Evolutionary conservation across 2,329 filamentous ascomycete genomes (phyloP).

Genomic region (Diaporthe batatas): DNA sequence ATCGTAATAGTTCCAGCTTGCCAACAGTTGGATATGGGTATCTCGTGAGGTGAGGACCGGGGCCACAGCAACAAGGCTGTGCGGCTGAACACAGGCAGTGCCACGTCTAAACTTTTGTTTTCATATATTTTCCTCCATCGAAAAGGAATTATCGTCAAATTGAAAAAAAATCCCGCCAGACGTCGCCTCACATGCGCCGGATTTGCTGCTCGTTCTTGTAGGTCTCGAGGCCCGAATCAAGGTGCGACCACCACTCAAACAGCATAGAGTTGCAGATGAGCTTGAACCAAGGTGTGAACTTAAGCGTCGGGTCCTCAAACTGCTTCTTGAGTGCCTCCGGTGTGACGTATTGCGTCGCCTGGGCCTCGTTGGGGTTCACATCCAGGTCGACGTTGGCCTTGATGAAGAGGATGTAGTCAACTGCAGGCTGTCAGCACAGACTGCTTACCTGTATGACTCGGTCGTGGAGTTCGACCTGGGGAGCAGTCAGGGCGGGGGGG

Average conservation of each 20-base stretch:
- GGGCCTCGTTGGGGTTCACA: conserved; percentile 89
- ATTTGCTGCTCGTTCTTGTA: conserved; percentile 90
- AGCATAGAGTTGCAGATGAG: conserved; percentile 98
- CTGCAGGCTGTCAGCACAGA: conserved; percentile 57
- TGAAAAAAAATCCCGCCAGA: not conserved
- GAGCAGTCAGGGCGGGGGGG: not conserved
- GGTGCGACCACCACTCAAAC: conserved; percentile 95
- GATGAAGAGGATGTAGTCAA: conserved; percentile 99
- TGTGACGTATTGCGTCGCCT: conserved; percentile 86
- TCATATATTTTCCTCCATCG: not conserved
- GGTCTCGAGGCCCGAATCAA: conserved; percentile 84
- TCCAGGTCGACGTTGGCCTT: conserved; percentile 89
- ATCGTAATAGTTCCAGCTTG: conserved; percentile 15
- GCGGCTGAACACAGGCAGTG: conserved; percentile 13
- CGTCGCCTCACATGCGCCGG: conserved; percentile 76
- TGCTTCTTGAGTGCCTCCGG: conserved; percentile 85
- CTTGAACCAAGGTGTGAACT: conserved; percentile 99
- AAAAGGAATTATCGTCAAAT: not conserved
- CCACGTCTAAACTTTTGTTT: conserved; percentile 14
- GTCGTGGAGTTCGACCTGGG: not conserved
- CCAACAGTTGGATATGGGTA: conserved; percentile 32
- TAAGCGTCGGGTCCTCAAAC: conserved; percentile 83
- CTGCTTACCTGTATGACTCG: not conserved
- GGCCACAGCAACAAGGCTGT: conserved; percentile 11
- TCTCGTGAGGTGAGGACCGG: conserved; percentile 14